These are phyloP conservation scores for Abortiporus biennis DNA, from an alignment of 1,284 basidiomycete genomes.

Conservation along the genomic window DNA sequence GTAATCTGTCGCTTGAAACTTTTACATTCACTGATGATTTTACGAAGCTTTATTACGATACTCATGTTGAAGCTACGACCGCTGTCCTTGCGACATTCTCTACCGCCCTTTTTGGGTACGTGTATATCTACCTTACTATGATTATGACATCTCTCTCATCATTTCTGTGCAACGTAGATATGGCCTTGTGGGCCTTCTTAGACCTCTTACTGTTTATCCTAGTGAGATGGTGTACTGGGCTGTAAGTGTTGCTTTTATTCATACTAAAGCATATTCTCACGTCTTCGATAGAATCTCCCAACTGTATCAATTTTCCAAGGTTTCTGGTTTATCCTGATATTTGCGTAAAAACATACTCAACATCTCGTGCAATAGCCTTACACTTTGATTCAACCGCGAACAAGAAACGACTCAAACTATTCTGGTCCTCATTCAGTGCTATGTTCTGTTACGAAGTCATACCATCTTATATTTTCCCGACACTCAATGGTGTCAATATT, in stretches of 20 bases:
- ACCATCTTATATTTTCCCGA: conserved; percentile 57
- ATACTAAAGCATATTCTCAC: conserved; percentile 7
- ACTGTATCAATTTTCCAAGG: conserved; percentile 59
- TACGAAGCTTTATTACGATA: conserved; percentile 51
- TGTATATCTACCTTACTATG: neutral
- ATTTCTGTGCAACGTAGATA: conserved; percentile 29
- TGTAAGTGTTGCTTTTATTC: too few relatives aligned
- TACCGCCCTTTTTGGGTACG: conserved; percentile 56
- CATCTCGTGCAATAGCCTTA: conserved; percentile 30
- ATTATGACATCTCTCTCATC: neutral
- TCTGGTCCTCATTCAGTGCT: conserved; percentile 51
- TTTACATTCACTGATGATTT: neutral
- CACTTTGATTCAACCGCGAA: conserved; percentile 46
- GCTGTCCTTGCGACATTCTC: conserved; percentile 62
- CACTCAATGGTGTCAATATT: conserved; percentile 50
- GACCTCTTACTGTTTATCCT: conserved; percentile 60
- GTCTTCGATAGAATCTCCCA: conserved; percentile 38
- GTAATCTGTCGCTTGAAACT: conserved; percentile 14
- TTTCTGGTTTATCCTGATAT: conserved; percentile 18
- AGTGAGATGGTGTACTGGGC: conserved; percentile 69
- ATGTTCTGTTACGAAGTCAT: conserved; percentile 55
- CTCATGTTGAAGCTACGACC: conserved; percentile 46
- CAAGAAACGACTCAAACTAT: conserved; percentile 48
- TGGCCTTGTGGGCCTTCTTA: conserved; percentile 50
- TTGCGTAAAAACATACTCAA: conserved; percentile 2